These are phyloP conservation scores for Arachis monticola DNA, from an alignment of 331 rosid species.

Conservation along the genomic window DNA sequence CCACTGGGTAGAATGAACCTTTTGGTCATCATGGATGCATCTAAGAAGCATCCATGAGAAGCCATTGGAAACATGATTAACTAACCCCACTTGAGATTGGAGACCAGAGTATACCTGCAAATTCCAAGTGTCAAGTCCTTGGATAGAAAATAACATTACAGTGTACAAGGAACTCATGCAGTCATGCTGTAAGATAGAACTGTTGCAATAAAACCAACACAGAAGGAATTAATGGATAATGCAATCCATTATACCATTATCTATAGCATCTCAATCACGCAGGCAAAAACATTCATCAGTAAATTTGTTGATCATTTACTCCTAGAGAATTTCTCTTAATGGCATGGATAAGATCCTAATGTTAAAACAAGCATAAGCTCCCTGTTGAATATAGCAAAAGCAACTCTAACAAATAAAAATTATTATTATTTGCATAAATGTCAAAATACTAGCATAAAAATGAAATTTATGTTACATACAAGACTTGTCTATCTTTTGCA, in stretches of 20 bases:
- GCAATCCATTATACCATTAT: conserved; percentile 14
- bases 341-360: conserved; percentile 9
- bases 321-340: conserved; percentile 30
- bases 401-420: conserved; percentile 17
- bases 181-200: conserved; percentile 26
- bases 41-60: conserved; percentile 84
- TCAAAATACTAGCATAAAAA: background rate
- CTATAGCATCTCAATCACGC: conserved; percentile 29
- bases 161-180: conserved; percentile 29
- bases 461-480: conserved; percentile 1
- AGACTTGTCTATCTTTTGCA: background rate
- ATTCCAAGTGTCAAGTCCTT: conserved; percentile 41
- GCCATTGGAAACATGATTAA: conserved; percentile 64
- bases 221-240: conserved; percentile 32
- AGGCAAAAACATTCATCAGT: conserved; percentile 21
- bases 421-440: conserved; percentile 5
- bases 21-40: conserved; percentile 93
- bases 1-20: conserved; percentile 85
- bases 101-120: conserved; percentile 79
- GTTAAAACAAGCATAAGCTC: conserved; percentile 15
- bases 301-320: conserved; percentile 19
- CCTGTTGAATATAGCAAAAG: conserved; percentile 16
- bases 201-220: conserved; percentile 14
- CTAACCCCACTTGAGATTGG: conserved; percentile 78
- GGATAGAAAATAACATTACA: conserved; percentile 6